Conservation (phyloP, 202 grass and related monocot genomes). For the Zoysia matrella region DNA sequence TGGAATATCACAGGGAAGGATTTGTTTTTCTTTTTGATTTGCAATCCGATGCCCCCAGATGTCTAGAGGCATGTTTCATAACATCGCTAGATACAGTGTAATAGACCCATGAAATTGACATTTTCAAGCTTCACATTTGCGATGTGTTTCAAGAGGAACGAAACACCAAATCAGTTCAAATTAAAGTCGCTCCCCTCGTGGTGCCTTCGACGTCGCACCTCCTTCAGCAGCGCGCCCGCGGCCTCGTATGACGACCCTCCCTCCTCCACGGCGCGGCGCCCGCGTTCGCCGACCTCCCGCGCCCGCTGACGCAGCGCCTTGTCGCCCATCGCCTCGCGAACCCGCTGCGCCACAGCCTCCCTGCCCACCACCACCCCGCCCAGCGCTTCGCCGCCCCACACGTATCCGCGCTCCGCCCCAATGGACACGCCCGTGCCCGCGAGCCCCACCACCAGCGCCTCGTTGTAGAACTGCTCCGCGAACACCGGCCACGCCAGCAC, state of each 20-base stretch:
- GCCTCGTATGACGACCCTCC: slow-evolving; percentile 59
- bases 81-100: no score
- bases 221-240: slow-evolving; percentile 51
- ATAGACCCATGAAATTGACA: no score
- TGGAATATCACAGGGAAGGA: no score
- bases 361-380: slow-evolving; percentile 55
- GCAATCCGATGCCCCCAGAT: no score
- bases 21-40: no score
- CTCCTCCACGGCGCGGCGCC: slow-evolving; percentile 29
- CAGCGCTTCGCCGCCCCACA: slow-evolving; percentile 52
- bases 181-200: background rate
- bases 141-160: background rate
- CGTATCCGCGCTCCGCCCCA: slow-evolving; percentile 44
- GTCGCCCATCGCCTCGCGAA: slow-evolving; percentile 35
- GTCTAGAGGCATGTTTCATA: no score
- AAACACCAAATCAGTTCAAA: background rate
- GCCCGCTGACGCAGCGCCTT: slow-evolving; percentile 40
- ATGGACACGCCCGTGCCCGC: slow-evolving; percentile 38
- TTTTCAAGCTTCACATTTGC: no score
- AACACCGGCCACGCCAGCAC: slow-evolving; percentile 66
- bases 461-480: slow-evolving; percentile 77
- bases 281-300: slow-evolving; percentile 26
- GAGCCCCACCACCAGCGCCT: slow-evolving; percentile 62
- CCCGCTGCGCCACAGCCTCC: slow-evolving; percentile 49
- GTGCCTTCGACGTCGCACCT: slow-evolving; percentile 30